These are phyloP conservation scores for Spergularia bocconei DNA, from an alignment of 148 eudicot species.

Conservation along the genomic window DNA sequence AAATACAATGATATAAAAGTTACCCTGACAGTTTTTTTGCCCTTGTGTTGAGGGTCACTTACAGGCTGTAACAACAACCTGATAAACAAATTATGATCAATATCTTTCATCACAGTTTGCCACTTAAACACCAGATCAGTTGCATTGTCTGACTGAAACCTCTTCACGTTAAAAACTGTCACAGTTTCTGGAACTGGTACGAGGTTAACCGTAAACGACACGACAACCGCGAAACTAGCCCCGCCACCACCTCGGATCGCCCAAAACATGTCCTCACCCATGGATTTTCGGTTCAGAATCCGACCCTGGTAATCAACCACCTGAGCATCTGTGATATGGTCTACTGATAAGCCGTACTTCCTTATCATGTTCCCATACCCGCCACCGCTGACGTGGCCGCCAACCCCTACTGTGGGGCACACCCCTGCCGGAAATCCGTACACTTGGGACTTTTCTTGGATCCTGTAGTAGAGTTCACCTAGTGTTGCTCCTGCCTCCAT, in stretches of 20 bases:
- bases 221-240: constrained; percentile 22
- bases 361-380: constrained; percentile 30
- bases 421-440: constrained; percentile 30
- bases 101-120: constrained; percentile 36
- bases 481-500: constrained; percentile 26
- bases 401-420: constrained; percentile 28
- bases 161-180: constrained; percentile 23
- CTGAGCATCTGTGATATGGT: constrained; percentile 21
- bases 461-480: constrained; percentile 22
- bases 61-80: constrained; percentile 38
- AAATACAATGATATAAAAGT: constrained; percentile 37
- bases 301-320: constrained; percentile 23
- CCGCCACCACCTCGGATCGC: constrained; percentile 32
- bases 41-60: constrained; percentile 12
- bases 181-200: constrained; percentile 24
- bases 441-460: constrained; percentile 13
- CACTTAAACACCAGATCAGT: constrained; percentile 34
- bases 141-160: neutral
- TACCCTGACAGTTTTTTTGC: constrained; percentile 24
- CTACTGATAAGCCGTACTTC: constrained; percentile 20
- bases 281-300: constrained; percentile 7
- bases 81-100: constrained; percentile 41
- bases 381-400: constrained; percentile 31
- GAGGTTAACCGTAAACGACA: constrained; percentile 21
- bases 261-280: constrained; percentile 35